phyloP scores from a whole-genome alignment of 2,329 filamentous ascomycete genomes.

The Balansia obtecta region DNA sequence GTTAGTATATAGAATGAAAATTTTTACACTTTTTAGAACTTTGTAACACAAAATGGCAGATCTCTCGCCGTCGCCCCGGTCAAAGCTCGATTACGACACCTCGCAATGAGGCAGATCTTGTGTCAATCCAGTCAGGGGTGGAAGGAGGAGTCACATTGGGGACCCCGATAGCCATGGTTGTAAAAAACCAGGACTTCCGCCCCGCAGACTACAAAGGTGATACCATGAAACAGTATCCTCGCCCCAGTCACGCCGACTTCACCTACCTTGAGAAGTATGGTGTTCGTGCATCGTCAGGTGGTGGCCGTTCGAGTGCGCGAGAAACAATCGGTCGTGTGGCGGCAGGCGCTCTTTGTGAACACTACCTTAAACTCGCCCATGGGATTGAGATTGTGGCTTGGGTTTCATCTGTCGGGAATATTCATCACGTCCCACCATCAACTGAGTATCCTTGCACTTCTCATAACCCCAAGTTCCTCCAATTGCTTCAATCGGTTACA shows the following conservation, averaged over 20 bases:
- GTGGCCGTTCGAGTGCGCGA: conserved; percentile 80
- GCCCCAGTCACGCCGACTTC: conserved; percentile 89
- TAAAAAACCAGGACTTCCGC: conserved; percentile 85
- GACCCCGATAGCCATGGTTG: conserved; percentile 77
- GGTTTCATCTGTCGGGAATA: conserved; percentile 67
- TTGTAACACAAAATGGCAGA: too few species aligned
- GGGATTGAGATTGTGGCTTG: conserved; percentile 88
- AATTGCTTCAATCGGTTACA: conserved; percentile 58
- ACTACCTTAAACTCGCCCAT: conserved; percentile 71
- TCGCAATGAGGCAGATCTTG: conserved; percentile 80
- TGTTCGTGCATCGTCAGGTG: conserved; percentile 79
- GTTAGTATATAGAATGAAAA: conserved; percentile 42
- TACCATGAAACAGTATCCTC: conserved; percentile 85
- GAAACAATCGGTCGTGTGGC: conserved; percentile 93
- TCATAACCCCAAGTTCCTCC: conserved; percentile 67
- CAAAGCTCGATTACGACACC: conserved; percentile 87
- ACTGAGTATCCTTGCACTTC: conserved; percentile 34
- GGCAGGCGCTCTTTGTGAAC: conserved; percentile 84
- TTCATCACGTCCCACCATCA: conserved; percentile 20
- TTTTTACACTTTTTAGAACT: too few species aligned
- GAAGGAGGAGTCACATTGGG: conserved; percentile 84
- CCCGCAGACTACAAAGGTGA: conserved; percentile 82
- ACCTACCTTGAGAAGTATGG: conserved; percentile 98
- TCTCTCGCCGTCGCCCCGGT: conserved; percentile 61
- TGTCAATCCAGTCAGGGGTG: conserved; percentile 85